These are phyloP conservation scores for Henckelia pumila DNA, from an alignment of 257 asterid species.

Conservation along the genomic window DNA sequence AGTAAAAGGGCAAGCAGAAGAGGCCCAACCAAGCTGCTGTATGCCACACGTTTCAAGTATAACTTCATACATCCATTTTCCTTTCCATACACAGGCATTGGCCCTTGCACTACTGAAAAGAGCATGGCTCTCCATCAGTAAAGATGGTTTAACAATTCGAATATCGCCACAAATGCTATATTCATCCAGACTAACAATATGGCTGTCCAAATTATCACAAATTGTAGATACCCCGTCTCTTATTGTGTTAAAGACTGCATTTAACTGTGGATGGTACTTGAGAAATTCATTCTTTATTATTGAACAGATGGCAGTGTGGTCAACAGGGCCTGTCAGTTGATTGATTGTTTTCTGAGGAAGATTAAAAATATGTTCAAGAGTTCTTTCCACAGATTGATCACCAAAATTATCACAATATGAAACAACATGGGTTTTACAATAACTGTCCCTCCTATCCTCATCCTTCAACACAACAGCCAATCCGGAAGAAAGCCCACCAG, in stretches of 20 bases:
- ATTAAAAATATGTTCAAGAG: constrained; percentile 83
- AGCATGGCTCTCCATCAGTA: constrained; percentile 84
- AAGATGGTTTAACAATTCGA: constrained; percentile 60
- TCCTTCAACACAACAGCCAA: constrained; percentile 79
- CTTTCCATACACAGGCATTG: constrained; percentile 89
- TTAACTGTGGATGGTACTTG: constrained; percentile 45
- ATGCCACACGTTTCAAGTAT: constrained; percentile 89
- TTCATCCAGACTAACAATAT: constrained; percentile 63
- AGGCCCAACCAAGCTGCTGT: constrained; percentile 96
- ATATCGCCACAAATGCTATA: constrained; percentile 83
- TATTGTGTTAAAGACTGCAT: constrained; percentile 29
- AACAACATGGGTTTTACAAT: constrained; percentile 64
- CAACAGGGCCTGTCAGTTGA: constrained; percentile 52
- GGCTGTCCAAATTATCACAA: constrained; percentile 39
- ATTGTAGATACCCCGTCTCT: constrained; percentile 58
- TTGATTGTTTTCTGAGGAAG: constrained; percentile 68
- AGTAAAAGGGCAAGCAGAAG: constrained; percentile 81
- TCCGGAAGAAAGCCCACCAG: constrained; percentile 81
- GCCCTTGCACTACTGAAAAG: constrained; percentile 86
- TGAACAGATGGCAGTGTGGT: constrained; percentile 45
- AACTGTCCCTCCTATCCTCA: constrained; percentile 54
- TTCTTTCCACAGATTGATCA: constrained; percentile 86
- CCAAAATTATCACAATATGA: constrained; percentile 84
- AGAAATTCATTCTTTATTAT: constrained; percentile 58
- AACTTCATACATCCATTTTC: constrained; percentile 98